Base-by-base conservation (phyloP, 2,329 filamentous ascomycete species). In the Lachnellula arida region DNA sequence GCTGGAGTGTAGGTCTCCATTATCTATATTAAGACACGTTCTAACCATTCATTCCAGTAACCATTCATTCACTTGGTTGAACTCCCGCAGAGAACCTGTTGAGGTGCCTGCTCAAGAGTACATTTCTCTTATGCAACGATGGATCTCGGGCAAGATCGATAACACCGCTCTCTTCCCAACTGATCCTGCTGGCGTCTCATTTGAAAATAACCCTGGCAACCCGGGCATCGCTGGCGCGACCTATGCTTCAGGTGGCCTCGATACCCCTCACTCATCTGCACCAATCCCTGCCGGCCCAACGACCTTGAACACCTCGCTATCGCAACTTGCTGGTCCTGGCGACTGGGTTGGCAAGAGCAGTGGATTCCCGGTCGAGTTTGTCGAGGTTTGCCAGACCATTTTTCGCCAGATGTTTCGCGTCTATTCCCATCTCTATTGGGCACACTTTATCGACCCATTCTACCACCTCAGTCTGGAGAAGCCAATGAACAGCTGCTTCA, bases 351-450 rank as follows among this genome's bases (percentile, higher is more conserved):
- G 94, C 67, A 96, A 95, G 76, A 84, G 89, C 47, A 94, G 89
- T 58, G 93, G 93, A 4, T 99, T 99, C 73, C 94, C 94, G 2
- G 84, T 88, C 61, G 89, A 90, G 63, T 97, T 97, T 72, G 80
- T 93, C 65, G 84, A 87, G 59, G 91, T 96, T 65, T 94, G 93
- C 78, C 91, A 95, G 77, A 87, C 87, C 63, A 94, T 97, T 68
- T 93, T 97, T 77, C 88, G 92, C 67, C 94, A 97, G 75, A 97
- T 99, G 88, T 97, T 99, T 80, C 89, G 94, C 57, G 93, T 97
- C 65, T 99, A 99, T 70, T 88, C 94, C 48, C 94, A 99, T 74
- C 85, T 99, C 59, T 99, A 99, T 78, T 97, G 96, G 82, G 90
- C 92, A 55, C 94, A 99, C 74, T 99, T 90, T 73, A 77, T 86